These are phyloP conservation scores for Diaporthe citriasiana DNA, from an alignment of 2,329 filamentous ascomycete species.

Conservation along the genomic window DNA sequence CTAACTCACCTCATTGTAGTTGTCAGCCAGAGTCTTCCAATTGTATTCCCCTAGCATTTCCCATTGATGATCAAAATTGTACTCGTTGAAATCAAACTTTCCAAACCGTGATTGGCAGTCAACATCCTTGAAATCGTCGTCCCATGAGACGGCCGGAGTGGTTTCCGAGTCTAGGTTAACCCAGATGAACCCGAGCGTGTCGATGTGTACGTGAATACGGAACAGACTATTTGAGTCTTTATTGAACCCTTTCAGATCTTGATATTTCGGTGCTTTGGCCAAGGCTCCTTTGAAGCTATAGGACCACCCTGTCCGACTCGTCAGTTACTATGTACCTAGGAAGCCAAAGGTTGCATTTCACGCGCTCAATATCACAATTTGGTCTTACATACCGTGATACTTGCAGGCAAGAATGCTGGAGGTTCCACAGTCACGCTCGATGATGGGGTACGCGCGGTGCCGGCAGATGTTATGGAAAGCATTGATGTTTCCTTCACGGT, in stretches of 20 bases:
- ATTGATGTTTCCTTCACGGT: constrained; percentile 52
- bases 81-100: constrained; percentile 66
- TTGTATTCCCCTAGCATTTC: constrained; percentile 70
- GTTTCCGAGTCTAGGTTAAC: constrained; percentile 1
- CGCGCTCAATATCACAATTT: not conserved
- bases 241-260: not conserved
- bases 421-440: constrained; percentile 53
- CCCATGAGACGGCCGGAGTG: constrained; percentile 57
- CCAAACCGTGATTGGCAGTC: constrained; percentile 61
- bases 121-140: constrained; percentile 63
- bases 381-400: constrained; percentile 39
- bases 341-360: not conserved
- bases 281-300: constrained; percentile 58
- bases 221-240: not conserved
- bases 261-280: constrained; percentile 49
- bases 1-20: constrained; percentile 68
- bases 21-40: constrained; percentile 73
- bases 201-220: constrained; percentile 1
- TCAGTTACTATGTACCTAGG: not conserved
- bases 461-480: constrained; percentile 61
- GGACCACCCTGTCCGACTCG: constrained; percentile 51
- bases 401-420: constrained; percentile 56
- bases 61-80: constrained; percentile 69
- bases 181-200: constrained; percentile 14
- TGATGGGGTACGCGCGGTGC: constrained; percentile 58